Conservation (phyloP, 192 early-diverging fungal species). For the Backusella australiensis region DNA sequence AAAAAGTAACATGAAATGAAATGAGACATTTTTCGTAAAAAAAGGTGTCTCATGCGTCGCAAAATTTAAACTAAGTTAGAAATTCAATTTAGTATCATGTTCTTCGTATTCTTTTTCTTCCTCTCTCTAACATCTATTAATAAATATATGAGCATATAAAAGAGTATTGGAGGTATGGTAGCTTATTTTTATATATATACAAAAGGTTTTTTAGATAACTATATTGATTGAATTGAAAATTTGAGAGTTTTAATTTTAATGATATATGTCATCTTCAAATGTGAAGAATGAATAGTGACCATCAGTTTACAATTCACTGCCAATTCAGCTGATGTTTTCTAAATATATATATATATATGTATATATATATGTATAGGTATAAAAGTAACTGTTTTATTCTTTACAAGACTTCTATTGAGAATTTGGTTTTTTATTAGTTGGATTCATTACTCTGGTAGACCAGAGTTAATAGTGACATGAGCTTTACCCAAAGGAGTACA, state of each 20-base stretch:
- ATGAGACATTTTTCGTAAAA: background rate
- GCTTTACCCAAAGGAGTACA: too few relatives aligned
- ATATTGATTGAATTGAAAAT: slow-evolving; percentile 25
- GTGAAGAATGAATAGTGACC: slow-evolving; percentile 16
- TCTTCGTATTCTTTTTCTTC: background rate
- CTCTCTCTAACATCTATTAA: background rate
- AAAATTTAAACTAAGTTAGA: background rate
- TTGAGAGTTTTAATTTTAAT: background rate
- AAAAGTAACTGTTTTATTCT: too few relatives aligned
- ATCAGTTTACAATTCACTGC: background rate
- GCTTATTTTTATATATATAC: slow-evolving; percentile 29
- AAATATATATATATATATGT: too few relatives aligned
- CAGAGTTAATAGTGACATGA: too few relatives aligned
- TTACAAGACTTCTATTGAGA: too few relatives aligned
- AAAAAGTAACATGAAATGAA: background rate
- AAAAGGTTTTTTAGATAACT: slow-evolving; percentile 20
- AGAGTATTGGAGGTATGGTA: slow-evolving; percentile 8
- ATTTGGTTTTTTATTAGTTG: too few relatives aligned
- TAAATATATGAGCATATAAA: background rate
- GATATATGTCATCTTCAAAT: background rate
- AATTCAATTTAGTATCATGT: background rate
- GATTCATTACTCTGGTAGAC: too few relatives aligned
- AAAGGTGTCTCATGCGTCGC: background rate
- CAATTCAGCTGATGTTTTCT: slow-evolving; percentile 21
- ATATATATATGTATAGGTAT: too few relatives aligned